phyloP scores from a whole-genome alignment of 306 rosid genomes.

The Psophocarpus tetragonolobus region DNA sequence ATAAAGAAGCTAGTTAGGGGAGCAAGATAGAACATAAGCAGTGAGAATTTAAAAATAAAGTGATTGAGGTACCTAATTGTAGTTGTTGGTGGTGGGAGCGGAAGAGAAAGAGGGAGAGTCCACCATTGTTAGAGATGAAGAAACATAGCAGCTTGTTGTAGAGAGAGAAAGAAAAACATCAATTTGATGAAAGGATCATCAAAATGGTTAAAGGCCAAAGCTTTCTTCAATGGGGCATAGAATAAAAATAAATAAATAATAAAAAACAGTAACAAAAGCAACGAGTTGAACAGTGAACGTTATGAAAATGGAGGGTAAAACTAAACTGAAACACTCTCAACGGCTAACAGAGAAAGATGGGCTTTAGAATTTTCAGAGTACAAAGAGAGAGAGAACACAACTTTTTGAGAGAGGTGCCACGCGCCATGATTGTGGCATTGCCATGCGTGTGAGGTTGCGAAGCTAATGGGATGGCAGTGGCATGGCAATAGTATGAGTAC shows the following conservation, averaged over 20 bases:
- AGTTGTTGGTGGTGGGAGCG: constrained; percentile 51
- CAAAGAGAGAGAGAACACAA: neutral
- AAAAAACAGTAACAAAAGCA: neutral
- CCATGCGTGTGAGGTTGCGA: constrained; percentile 15
- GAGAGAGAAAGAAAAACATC: constrained; percentile 1
- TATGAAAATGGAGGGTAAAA: neutral
- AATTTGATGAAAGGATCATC: constrained; percentile 1
- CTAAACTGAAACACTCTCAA: constrained; percentile 33
- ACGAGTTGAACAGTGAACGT: neutral
- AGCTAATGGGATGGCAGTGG: neutral
- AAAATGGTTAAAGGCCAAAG: constrained; percentile 25
- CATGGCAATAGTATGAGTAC: neutral
- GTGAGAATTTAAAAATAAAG: neutral
- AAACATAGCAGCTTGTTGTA: neutral
- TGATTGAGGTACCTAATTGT: constrained; percentile 52
- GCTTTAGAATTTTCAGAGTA: neutral
- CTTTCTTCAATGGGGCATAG: neutral
- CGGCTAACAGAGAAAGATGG: constrained; percentile 29
- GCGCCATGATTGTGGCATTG: constrained; percentile 27
- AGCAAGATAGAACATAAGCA: neutral
- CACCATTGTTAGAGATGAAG: constrained; percentile 44
- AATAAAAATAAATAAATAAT: neutral
- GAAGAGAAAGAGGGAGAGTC: constrained; percentile 50
- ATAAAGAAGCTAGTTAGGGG: neutral
- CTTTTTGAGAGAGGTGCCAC: constrained; percentile 18